Evolutionary conservation across 2,329 filamentous ascomycete genomes (phyloP), one percentile per base, ranked within the genome.

Genomic region (Huntiella decipiens): DNA sequence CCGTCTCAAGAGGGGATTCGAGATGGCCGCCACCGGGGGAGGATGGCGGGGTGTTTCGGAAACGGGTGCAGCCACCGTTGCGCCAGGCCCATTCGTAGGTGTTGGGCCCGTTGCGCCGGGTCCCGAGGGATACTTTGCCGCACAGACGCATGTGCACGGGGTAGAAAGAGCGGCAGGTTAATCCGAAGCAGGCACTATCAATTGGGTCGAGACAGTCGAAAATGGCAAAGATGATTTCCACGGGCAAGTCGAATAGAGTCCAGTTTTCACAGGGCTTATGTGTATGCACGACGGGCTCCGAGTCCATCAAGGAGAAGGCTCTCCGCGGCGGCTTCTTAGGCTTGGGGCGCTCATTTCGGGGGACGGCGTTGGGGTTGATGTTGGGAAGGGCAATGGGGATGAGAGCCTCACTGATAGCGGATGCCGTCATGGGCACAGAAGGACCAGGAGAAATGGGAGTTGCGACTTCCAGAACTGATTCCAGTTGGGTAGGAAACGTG

Each of bases 61-160:
- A 8, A 38, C 41, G 32, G 46, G 46, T 22, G 45, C 38, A 4
- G 46, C 67, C 66, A 3, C 72, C 70, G 43, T 70, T 61, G 51
- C 73, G 68, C 73, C 74, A 79, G 38, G 73, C 73, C 66, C 71
- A 74, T 55, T 79, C 74, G 55, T 75, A 65, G 52, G 73, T 67
- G 57, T 78, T 78, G 46, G 74, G 74, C 0, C 74, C 74, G 5
- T 64, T 57, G 39, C 75, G 73, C 11, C 73, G 67, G 40, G 66
- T 66, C 13, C 67, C 68, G 12, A 79, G 65, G 7, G 71, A 62
- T n/a, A 78, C 67, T 5, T 57, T 62, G 45, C 69, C 71, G 56
- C 74, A 67, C 58, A 74, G 63, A 46, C 65, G 66, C 19, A 66
- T 64, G 58, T 75, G 72, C 53, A 78, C 71, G 32, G 63, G 60